These are phyloP conservation scores for Pseudocercospora cruenta DNA, from an alignment of 2,329 filamentous ascomycete genomes.

Conservation along the genomic window DNA sequence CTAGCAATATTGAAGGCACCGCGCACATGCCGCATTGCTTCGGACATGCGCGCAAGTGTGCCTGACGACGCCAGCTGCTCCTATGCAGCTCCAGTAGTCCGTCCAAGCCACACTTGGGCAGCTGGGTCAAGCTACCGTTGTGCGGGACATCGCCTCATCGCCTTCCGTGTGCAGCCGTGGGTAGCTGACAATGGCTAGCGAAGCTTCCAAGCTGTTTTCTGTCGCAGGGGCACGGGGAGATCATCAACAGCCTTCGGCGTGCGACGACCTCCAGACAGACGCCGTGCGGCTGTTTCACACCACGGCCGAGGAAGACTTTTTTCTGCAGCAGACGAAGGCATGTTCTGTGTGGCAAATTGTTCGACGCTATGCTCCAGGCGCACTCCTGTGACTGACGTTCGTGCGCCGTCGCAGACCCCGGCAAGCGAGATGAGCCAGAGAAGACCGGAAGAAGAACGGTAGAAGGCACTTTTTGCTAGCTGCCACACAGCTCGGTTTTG, in stretches of 20 bases:
- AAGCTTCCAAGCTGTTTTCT: slow-evolving; percentile 21
- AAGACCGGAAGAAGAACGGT: slow-evolving; percentile 22
- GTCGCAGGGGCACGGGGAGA: slow-evolving; percentile 24
- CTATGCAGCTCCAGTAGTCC: slow-evolving; percentile 7
- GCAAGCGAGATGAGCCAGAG: slow-evolving; percentile 19
- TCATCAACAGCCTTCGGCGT: slow-evolving; percentile 13
- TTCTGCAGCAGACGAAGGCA: slow-evolving; percentile 4
- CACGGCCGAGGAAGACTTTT: slow-evolving; percentile 3
- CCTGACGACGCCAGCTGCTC: slow-evolving; percentile 8
- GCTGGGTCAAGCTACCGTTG: slow-evolving; percentile 9
- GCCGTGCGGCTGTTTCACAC: slow-evolving; percentile 16
- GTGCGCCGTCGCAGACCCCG: slow-evolving; percentile 12
- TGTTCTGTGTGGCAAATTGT: slow-evolving; percentile 23
- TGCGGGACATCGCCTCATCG: slow-evolving; percentile 15
- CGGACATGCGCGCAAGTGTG: slow-evolving; percentile 12
- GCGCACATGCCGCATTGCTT: slow-evolving; percentile 11
- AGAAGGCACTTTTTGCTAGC: slow-evolving; percentile 12
- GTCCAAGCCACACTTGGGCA: slow-evolving; percentile 16
- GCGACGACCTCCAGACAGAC: slow-evolving; percentile 10
- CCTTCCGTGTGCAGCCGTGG: slow-evolving; percentile 18
- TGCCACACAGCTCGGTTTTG: not conserved
- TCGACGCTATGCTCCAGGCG: slow-evolving; percentile 1
- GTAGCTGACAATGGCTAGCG: slow-evolving; percentile 16
- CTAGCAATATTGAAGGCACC: not conserved
- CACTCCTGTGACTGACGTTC: slow-evolving; percentile 7